Base-by-base conservation (phyloP, 2,329 filamentous ascomycete species). In the Coniochaeta pulveracea region DNA sequence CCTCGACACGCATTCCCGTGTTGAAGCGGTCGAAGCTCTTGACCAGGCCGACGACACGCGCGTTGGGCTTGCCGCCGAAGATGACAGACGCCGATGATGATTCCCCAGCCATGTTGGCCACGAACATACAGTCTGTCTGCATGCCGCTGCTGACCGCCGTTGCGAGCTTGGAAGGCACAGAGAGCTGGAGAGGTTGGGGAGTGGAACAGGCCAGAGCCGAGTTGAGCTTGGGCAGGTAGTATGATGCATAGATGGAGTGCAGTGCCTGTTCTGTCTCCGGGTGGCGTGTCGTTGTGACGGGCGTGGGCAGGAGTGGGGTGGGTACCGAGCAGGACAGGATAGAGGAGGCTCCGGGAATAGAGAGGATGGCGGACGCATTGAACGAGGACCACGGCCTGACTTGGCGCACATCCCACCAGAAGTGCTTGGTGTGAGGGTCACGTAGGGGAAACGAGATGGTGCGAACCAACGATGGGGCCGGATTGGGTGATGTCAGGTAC, bases 351-450 rank as follows among this genome's bases (percentile, higher is more conserved):
- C 76, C 77, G 1, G 80, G 81, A 28, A 93, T 75, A 5, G 73
- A 64, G 43, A 80, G 68, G 51, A 95, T 78, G 37, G 78, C 76
- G 34, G 67, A 56, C 9, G 83, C 63, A 43, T 74, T 84, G 69
- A 95, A 95, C 45, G 75, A 71, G 33, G 71, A 72, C 89, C 89
- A 95, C 40, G 76, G 71, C 41, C 84, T 76, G 43, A 95, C 66
- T 52, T 93, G 89, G 45, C 89, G 82, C 37, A 93, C 72, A 49
- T 96, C 89, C 83, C 85, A 95, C 89, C 89, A 96, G 57, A 89
- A 94, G 61, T 93, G 78, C 54, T 80, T 85, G 47, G 71, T 80
- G 57, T 68, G 72, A 48, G 68, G 77, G 53, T 76, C 82, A 42
- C 66, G 73, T 48, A 66, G 64, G 42, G 60, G 76, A 51, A 80